Conservation (phyloP, 2,329 filamentous ascomycete genomes). For the Colletotrichum neosansevieriae region DNA sequence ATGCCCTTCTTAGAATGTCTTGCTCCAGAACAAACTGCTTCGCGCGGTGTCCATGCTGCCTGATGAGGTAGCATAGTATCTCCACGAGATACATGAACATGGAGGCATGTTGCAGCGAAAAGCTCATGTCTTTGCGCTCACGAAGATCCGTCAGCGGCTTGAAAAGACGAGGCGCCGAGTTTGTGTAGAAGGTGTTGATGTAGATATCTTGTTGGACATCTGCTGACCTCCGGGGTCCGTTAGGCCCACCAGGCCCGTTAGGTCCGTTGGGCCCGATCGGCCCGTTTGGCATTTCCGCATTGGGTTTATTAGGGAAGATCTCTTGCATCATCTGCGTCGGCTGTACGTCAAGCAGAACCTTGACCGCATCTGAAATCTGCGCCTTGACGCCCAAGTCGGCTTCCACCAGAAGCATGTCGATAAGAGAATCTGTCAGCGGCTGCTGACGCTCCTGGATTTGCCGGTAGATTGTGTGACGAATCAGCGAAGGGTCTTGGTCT, state of each 20-base stretch:
- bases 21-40: slow-evolving; percentile 89
- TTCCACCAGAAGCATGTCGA: slow-evolving; percentile 91
- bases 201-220: slow-evolving; percentile 88
- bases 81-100: slow-evolving; percentile 93
- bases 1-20: slow-evolving; percentile 81
- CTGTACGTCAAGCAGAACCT: slow-evolving; percentile 83
- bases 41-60: slow-evolving; percentile 87
- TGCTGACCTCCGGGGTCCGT: background rate
- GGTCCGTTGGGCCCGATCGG: no score
- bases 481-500: slow-evolving; percentile 95
- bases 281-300: slow-evolving; percentile 65
- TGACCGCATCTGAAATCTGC: slow-evolving; percentile 94
- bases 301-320: slow-evolving; percentile 67
- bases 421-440: slow-evolving; percentile 90
- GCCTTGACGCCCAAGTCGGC: slow-evolving; percentile 94
- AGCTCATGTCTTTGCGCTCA: slow-evolving; percentile 73
- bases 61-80: slow-evolving; percentile 92
- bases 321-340: slow-evolving; percentile 65
- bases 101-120: slow-evolving; percentile 87
- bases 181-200: slow-evolving; percentile 89
- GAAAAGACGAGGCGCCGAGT: slow-evolving; percentile 87
- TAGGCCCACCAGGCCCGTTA: no score
- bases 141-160: slow-evolving; percentile 87
- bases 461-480: slow-evolving; percentile 91
- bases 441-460: slow-evolving; percentile 89